Evolutionary conservation across 2,329 filamentous ascomycete species (phyloP), one percentile per base, ranked within the genome.

Genomic region (Pyricularia sp.): DNA sequence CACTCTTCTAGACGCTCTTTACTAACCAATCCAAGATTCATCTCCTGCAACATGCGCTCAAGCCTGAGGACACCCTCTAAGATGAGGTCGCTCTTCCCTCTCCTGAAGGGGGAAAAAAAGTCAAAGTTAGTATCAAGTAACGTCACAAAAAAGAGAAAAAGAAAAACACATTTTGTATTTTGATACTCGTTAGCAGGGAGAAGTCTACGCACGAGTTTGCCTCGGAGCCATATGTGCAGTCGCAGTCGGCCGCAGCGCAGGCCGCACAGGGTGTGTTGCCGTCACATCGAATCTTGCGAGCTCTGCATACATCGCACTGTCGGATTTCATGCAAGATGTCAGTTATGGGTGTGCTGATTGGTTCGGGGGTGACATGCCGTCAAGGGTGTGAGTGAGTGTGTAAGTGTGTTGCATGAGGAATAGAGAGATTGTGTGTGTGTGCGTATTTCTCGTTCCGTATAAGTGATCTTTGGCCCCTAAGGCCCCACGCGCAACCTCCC

Each of bases 61-160:
- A 84, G 79, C 17, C 83, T 77, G 1, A 84, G 72, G 3, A 84
- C 81, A 5, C 82, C 82, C 69, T 84, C 83, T 2, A 85, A 78
- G 26, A 85, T 84, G 65, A 84, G 75, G 69, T 85, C 83, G 63
- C 80, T 84, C 72, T 85, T 85, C 33, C 66, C 66, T 26, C 66
- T 61, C 58, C 66, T 67, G 5, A 7, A 36, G 20, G 4, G 7
- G 7, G n/a, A 36, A 36, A 2, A 36, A 14, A 14, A 36, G 3
- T 2, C 17, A 4, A 31, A 17, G 59, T 28, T 63, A 28, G 23
- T 63, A 50, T n/a, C 5, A 50, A 50, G 5, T 6, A 50, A 14
- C 33, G n/a, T 61, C 10, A 26, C 6, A 3, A n/a, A n/a, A n/a
- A n/a, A 12, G 7, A 61, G 23, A 26, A 1, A 5, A 26, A 61